These are phyloP conservation scores for Acer negundo DNA, from an alignment of 345 rosid species.

Conservation along the genomic window DNA sequence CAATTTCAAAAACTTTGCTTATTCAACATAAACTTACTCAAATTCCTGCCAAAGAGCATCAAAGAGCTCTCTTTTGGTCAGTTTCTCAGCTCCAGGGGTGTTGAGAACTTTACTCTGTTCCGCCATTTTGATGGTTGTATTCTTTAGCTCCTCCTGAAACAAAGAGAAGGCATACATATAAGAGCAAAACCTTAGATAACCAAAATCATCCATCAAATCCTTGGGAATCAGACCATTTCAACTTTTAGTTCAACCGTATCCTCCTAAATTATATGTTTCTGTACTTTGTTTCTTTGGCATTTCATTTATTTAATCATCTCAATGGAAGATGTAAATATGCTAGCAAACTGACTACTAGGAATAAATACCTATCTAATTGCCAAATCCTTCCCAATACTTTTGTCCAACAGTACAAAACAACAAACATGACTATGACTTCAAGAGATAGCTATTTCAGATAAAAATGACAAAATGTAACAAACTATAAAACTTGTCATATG, in stretches of 20 bases:
- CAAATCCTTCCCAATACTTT: no score
- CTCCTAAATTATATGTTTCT: neutral
- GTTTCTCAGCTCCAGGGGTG: conserved; percentile 88
- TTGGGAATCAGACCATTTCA: neutral
- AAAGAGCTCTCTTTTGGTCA: conserved; percentile 85
- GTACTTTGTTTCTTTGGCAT: neutral
- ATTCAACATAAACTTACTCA: conserved; percentile 12
- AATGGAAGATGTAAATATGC: neutral
- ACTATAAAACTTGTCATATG: no score
- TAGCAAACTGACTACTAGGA: no score
- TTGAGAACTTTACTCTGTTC: conserved; percentile 91
- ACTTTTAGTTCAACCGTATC: neutral
- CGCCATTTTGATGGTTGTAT: conserved; percentile 77
- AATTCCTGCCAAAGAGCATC: conserved; percentile 91
- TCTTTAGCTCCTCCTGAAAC: conserved; percentile 78
- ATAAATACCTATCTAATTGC: no score
- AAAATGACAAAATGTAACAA: no score
- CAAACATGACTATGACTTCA: no score
- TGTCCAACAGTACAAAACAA: no score
- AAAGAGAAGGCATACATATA: neutral
- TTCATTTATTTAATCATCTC: neutral
- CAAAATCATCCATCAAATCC: neutral
- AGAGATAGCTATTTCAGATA: no score
- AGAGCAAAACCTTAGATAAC: neutral
- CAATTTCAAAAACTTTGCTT: neutral